Base-by-base conservation (phyloP, 805 yeast genomes). In the Myxozyma mucilagina region DNA sequence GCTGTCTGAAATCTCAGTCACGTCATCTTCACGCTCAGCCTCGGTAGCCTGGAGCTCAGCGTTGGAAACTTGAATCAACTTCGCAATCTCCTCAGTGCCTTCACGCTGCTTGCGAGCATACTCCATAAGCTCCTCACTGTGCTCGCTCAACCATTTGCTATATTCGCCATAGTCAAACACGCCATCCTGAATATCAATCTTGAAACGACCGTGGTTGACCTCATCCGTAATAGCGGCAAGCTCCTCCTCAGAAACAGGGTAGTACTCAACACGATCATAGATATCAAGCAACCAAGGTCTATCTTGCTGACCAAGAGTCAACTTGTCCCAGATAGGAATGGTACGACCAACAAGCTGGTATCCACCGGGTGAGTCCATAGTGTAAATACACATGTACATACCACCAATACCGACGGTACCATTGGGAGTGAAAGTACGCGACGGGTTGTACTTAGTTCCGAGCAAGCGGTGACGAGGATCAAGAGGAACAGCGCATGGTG, bases 361-460 rank as follows among this genome's bases (percentile, higher is more conserved):
- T 36, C 99, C 99, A 77, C 99, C 99, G 51, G 99, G 99, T 31
- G 97, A 90, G 68, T 90, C 96, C 93, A 93, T 92, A 36, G 98
- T 90, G 76, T 93, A 93, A 69, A 93, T 92, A 79, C 98, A 93
- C 98, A 93, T 92, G 81, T 91, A 94, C 89, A 88, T 90, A 69
- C 99, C 98, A 65, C 99, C 99, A 73, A 94, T 87, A 71, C 99
- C 99, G 64, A 93, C 98, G 41, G 94, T 89, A 68, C 99, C 99
- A 72, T 90, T 90, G 43, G 97, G 97, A 1, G 99, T 93, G 78
- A 82, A 92, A 0, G 97, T 90, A 79, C 99, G 84, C 13, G 97
- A 89, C 43, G 99, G 99, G 73, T 93, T 93, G 78, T 93, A 94
- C 76, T 93, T 93, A 35, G 97, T 82, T 43, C 98, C 99, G 59